Conservation (phyloP, 768 basidiomycete species). For the Leccinum disarticulatum region DNA sequence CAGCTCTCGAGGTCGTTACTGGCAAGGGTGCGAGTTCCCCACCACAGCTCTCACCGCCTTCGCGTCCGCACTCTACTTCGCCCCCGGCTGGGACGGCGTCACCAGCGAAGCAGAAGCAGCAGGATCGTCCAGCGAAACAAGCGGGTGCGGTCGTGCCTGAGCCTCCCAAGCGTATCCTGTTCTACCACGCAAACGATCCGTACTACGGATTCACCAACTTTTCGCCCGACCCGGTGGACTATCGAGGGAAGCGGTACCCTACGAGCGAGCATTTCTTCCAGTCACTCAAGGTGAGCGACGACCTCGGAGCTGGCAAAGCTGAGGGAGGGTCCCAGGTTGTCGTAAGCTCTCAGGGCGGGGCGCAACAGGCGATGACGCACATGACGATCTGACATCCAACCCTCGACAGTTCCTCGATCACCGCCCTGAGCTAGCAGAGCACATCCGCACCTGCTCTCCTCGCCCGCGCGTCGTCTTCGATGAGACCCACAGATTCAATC, state of each 20-base stretch:
- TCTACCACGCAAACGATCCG: slow-evolving; percentile 33
- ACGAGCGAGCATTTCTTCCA: slow-evolving; percentile 51
- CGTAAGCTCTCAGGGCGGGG: background rate
- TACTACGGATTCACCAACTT: slow-evolving; percentile 45
- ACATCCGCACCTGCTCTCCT: slow-evolving; percentile 35
- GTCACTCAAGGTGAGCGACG: slow-evolving; percentile 38
- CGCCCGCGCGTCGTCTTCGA: slow-evolving; percentile 35
- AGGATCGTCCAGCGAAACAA: background rate
- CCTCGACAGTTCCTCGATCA: slow-evolving; percentile 34
- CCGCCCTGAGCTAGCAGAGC: slow-evolving; percentile 35
- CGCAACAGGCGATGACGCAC: slow-evolving; percentile 13
- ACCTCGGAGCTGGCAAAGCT: background rate
- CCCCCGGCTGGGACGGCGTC: slow-evolving; percentile 12
- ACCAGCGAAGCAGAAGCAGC: slow-evolving; percentile 9
- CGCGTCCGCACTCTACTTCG: slow-evolving; percentile 24
- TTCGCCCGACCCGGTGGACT: slow-evolving; percentile 42
- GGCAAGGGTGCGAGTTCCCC: slow-evolving; percentile 3
- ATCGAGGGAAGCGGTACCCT: slow-evolving; percentile 39
- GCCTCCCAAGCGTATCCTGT: slow-evolving; percentile 29
- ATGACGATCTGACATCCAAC: slow-evolving; percentile 13
- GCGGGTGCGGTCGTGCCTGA: background rate
- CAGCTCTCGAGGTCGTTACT: background rate
- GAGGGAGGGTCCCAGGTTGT: background rate
- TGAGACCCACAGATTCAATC: slow-evolving; percentile 36
- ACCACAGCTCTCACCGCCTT: slow-evolving; percentile 7